These are phyloP conservation scores for Talaromyces sp. DNA, from an alignment of 2,329 filamentous ascomycete species.

Conservation along the genomic window DNA sequence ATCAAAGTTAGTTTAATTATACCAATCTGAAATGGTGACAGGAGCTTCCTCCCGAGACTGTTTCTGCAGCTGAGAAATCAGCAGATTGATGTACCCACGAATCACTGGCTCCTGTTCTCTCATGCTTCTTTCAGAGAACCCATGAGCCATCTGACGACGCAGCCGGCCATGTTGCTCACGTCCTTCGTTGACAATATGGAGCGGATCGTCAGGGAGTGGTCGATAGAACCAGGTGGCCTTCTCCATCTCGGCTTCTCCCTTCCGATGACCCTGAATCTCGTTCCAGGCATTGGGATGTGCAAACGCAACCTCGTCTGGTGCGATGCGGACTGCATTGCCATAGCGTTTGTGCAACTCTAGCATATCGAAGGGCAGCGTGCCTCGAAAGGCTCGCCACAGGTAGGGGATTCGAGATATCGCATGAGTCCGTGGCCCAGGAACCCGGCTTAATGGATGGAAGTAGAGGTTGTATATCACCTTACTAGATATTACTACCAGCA, in stretches of 20 bases:
- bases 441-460: background rate
- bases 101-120: background rate
- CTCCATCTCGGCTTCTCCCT: too few species aligned
- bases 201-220: too few species aligned
- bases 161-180: background rate
- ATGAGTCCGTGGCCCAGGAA: background rate
- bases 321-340: background rate
- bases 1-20: constrained; percentile 28
- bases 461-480: background rate
- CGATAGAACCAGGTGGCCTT: too few species aligned
- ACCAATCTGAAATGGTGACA: constrained; percentile 24
- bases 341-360: background rate
- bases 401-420: background rate
- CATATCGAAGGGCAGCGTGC: background rate
- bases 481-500: too few species aligned
- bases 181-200: background rate
- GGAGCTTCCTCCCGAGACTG: background rate
- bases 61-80: background rate
- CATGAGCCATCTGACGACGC: background rate
- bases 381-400: background rate
- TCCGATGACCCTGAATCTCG: background rate
- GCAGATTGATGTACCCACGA: background rate
- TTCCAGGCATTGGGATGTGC: background rate
- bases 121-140: background rate
- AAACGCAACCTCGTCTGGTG: background rate